Evolutionary conservation across 1,139 yeast species (phyloP).

Genomic region (Yamadazyma atmosphaerica): DNA sequence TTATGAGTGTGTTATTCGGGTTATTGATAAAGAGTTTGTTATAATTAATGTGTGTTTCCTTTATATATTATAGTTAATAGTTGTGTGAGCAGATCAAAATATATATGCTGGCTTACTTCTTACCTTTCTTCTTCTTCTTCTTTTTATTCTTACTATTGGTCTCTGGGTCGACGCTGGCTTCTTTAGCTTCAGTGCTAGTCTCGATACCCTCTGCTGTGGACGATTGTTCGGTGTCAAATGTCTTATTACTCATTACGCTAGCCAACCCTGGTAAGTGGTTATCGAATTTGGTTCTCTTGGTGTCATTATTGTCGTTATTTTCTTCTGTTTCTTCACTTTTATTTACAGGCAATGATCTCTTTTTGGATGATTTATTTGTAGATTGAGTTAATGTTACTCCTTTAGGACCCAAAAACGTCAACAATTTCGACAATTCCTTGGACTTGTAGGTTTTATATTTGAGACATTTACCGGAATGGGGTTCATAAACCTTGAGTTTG

Average conservation of each 20-base stretch:
- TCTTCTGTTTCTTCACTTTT: constrained; percentile 4
- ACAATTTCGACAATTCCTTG: constrained; percentile 76
- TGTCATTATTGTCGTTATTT: constrained; percentile 4
- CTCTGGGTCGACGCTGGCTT: constrained; percentile 15
- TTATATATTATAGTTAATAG: constrained; percentile 2
- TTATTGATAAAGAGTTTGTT: constrained; percentile 1
- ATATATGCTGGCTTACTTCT: constrained; percentile 7
- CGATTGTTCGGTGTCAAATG: constrained; percentile 25
- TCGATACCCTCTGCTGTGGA: constrained; percentile 5
- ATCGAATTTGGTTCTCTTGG: constrained; percentile 8
- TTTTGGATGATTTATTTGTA: constrained; percentile 11
- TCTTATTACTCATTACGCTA: constrained; percentile 42
- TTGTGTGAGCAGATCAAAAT: constrained; percentile 3
- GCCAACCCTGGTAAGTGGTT: constrained; percentile 35
- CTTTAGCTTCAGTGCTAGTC: constrained; percentile 12
- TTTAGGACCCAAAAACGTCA: constrained; percentile 84
- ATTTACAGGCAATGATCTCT: constrained; percentile 6
- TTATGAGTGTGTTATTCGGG: not conserved
- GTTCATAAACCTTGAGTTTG: constrained; percentile 70
- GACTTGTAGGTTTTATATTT: constrained; percentile 60
- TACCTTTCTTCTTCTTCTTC: constrained; percentile 18
- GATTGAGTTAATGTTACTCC: constrained; percentile 51
- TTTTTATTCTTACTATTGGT: constrained; percentile 10
- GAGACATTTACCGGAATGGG: constrained; percentile 67
- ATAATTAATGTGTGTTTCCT: not conserved